Evolutionary conservation across 371 early-diverging fungal species (phyloP).

Genomic region (Lichtheimia hyalospora): DNA sequence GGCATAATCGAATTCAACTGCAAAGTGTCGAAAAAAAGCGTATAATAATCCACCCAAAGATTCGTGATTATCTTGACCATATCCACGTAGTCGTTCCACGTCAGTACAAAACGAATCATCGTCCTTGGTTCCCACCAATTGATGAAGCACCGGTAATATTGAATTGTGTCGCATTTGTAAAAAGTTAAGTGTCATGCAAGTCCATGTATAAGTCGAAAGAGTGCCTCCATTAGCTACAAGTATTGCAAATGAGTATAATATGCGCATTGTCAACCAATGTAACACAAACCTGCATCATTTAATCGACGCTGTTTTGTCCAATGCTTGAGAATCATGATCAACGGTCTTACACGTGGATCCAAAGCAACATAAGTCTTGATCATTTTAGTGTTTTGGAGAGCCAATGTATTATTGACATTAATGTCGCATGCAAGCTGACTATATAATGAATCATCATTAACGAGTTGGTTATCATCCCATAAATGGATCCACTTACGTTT

Average conservation of each 20-base stretch:
- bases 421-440: slow-evolving; percentile 77
- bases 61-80: slow-evolving; percentile 69
- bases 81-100: slow-evolving; percentile 60
- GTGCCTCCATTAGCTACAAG: slow-evolving; percentile 84
- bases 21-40: slow-evolving; percentile 82
- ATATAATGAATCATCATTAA: neutral
- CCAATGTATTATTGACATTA: slow-evolving; percentile 81
- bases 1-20: slow-evolving; percentile 81
- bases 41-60: slow-evolving; percentile 80
- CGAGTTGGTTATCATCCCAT: neutral
- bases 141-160: slow-evolving; percentile 84
- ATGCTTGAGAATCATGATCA: slow-evolving; percentile 77
- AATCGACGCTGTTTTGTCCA: slow-evolving; percentile 78
- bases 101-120: slow-evolving; percentile 63
- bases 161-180: slow-evolving; percentile 89
- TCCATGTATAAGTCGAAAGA: slow-evolving; percentile 92
- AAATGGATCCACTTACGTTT: slow-evolving; percentile 46
- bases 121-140: slow-evolving; percentile 23
- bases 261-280: neutral
- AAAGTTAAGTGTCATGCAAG: slow-evolving; percentile 86
- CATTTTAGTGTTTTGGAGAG: slow-evolving; percentile 77
- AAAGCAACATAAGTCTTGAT: slow-evolving; percentile 74
- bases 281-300: slow-evolving; percentile 64
- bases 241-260: neutral
- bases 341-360: slow-evolving; percentile 78